Evolutionary conservation across 192 early-diverging fungal genomes (phyloP), one percentile per base, ranked within the genome.

Genomic region (Nowakowskiella sp.): DNA sequence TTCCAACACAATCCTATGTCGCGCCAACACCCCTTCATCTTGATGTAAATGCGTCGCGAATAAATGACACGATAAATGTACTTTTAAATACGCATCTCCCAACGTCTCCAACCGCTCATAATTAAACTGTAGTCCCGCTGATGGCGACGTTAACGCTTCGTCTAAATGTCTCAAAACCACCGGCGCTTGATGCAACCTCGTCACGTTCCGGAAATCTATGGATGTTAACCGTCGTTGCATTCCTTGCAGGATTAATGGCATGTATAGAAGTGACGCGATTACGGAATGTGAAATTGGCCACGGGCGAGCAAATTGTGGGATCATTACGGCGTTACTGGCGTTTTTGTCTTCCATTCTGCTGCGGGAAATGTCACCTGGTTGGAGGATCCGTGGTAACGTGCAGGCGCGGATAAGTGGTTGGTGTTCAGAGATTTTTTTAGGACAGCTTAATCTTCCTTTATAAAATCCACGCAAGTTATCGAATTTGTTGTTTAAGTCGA

Each of bases 61-160:
- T 28, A 92, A 65, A 53, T 83, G 79, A 23, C 87, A 70, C 0
- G 83, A 83, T 1, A 77, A 66, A 1, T 84, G 65, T 44, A 86
- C 75, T 59, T 96, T 96, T 21, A 96, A 71, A 31, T 90, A 85
- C 22, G 91, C 83, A 56, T 96, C 92, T 5, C 93, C 93, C 10
- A 94, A 68, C 3, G 85, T 82, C 68, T 96, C 91, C 0, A 91
- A 64, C 0, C 93, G 85, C 65, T 96, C 89, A 59, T 96, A 94
- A 59, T 87, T 78, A 49, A 71, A 72, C 25, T 76, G 75, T 52
- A 77, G 66, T 53, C 62, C 78, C 2, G 90, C 72, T 4, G 81
- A 78, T 9, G 87, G 72, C 1, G 87, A 67, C 0, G 89, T 90
- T 36, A 91, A 74, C 6, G 91, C 93, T 51, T 68, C 62, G 9